Evolutionary conservation across 805 yeast genomes (phyloP).

Genomic region (Starmera caribaea): DNA sequence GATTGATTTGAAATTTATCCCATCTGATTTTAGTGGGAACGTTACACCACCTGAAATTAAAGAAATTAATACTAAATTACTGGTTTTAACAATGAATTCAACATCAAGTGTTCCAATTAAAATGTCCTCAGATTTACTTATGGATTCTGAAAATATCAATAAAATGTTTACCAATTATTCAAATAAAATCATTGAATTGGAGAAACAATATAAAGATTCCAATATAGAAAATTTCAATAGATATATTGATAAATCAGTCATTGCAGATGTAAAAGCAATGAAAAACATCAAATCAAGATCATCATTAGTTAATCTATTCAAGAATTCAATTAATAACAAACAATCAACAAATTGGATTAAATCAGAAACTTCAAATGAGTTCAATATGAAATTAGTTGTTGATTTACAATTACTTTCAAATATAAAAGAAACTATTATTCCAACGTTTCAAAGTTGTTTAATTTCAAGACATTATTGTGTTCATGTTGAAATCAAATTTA

Average conservation of each 20-base stretch:
- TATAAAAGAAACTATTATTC: conserved; percentile 41
- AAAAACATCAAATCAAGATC: conserved; percentile 8
- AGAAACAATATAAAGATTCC: conserved; percentile 3
- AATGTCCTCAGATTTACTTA: conserved; percentile 23
- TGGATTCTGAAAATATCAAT: conserved; percentile 17
- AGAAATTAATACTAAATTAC: conserved; percentile 19
- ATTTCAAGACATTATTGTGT: conserved; percentile 50
- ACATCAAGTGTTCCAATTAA: conserved; percentile 31
- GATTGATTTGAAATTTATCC: conserved; percentile 20
- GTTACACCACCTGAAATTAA: conserved; percentile 18
- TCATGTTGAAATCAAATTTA: conserved; percentile 34
- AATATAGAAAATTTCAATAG: conserved; percentile 2
- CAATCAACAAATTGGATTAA: conserved; percentile 17
- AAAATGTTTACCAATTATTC: conserved; percentile 12
- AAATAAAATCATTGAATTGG: conserved; percentile 10
- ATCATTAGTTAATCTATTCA: conserved; percentile 2
- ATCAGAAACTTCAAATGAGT: conserved; percentile 21
- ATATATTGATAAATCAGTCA: conserved; percentile 7
- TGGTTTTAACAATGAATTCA: conserved; percentile 26
- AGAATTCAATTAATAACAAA: not conserved
- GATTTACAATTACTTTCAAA: conserved; percentile 34
- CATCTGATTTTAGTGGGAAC: conserved; percentile 18
- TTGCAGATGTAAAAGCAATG: conserved; percentile 13
- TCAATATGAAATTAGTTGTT: conserved; percentile 23
- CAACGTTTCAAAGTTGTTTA: conserved; percentile 55